Base-by-base conservation (phyloP, 495 filamentous ascomycete species). In the Penicillium simplicissimum region DNA sequence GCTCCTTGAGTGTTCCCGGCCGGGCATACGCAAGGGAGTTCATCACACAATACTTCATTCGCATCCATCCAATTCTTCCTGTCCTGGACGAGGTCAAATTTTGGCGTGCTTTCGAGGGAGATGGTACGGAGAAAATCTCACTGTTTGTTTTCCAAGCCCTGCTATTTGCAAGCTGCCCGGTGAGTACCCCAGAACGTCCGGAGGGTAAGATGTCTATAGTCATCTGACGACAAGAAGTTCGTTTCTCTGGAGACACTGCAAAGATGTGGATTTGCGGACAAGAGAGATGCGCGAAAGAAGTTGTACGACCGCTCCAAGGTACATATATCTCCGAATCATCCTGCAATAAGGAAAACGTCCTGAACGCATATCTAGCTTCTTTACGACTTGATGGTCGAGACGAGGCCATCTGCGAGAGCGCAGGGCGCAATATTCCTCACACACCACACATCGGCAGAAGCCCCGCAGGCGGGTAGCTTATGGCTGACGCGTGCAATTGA, bases 141-240 rank as follows among this genome's bases (percentile, higher is more conserved):
- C 65, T 83, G 4, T 80, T 83, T 56, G 69, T 84, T 14, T 79
- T 82, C 35, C 79, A 81, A 61, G 75, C 79, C 23, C 63, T 83
- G 19, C 58, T 83, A 31, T 83, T 83, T 52, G 77, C 76, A 8
- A 76, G 74, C 23, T 80, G 76, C 51, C 72, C 74, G 38, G 81
- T 83, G 67, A 55, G 77, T 67, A 23, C n/a, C n/a, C n/a, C n/a
- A n/a, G n/a, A n/a, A n/a, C n/a, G n/a, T n/a, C n/a, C n/a, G n/a
- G n/a, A n/a, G n/a, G n/a, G n/a, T n/a, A n/a, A n/a, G n/a, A n/a
- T n/a, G n/a, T n/a, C n/a, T n/a, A n/a, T n/a, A n/a, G n/a, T n/a
- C n/a, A n/a, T n/a, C n/a, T 43, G 7, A 43, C 9, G 10, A 10
- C 5, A 4, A 43, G 0, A 21, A 81, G 76, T 80, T 81, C 40